Evolutionary conservation across 1,284 basidiomycete species (phyloP).

Genomic region (Austroboletus rostrupii): DNA sequence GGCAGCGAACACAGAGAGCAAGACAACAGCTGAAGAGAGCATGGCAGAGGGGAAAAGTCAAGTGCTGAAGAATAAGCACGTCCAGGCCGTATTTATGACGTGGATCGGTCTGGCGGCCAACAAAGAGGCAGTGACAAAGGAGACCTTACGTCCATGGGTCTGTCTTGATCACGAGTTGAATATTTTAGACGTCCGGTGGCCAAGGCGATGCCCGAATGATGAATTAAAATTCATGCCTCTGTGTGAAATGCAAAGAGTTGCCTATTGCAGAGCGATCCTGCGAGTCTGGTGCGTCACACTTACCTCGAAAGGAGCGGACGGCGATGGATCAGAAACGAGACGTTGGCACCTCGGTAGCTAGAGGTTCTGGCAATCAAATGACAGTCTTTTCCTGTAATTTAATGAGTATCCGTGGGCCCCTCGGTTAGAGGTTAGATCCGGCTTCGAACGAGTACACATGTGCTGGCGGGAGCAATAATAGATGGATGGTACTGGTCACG

Average conservation of each 20-base stretch:
- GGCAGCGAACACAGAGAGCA: slow-evolving; percentile 11
- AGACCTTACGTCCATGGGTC: background rate
- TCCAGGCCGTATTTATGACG: slow-evolving; percentile 18
- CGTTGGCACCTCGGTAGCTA: background rate
- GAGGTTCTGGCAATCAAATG: background rate
- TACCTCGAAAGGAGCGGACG: slow-evolving; percentile 1
- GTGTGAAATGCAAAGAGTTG: background rate
- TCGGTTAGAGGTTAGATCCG: background rate
- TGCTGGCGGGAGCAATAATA: background rate
- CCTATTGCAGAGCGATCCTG: background rate
- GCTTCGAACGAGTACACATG: background rate
- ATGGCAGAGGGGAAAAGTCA: background rate
- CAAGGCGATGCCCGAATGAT: background rate
- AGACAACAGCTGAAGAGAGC: slow-evolving; percentile 6
- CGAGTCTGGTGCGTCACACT: background rate
- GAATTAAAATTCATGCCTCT: background rate
- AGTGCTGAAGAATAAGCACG: background rate
- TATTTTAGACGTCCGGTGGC: background rate
- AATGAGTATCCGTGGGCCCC: background rate
- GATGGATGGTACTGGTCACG: too few species aligned
- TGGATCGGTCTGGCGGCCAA: background rate
- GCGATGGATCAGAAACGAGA: slow-evolving; percentile 1
- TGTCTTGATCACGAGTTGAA: background rate
- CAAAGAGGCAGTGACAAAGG: background rate
- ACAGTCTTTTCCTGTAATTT: background rate